Evolutionary conservation across 2,329 filamentous ascomycete species (phyloP), one percentile per base, ranked within the genome.

Genomic region (Plenodomus tracheiphilus): DNA sequence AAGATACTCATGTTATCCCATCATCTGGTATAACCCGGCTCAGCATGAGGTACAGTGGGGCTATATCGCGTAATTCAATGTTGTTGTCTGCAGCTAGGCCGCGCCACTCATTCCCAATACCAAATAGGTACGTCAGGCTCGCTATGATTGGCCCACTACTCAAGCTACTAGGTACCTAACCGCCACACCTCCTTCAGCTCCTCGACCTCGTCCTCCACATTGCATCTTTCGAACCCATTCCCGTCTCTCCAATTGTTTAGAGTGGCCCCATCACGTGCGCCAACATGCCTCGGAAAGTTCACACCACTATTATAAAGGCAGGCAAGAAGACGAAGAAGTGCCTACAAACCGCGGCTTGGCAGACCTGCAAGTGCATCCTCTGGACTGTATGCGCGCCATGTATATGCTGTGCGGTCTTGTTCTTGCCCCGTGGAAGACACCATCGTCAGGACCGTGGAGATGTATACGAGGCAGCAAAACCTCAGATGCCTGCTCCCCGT

Each of bases 371-470:
- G 44, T 48, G 52, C 25, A 25, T 51, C 28, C 38, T 61, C 17
- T 60, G 47, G 50, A 50, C 51, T 19, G 47, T 46, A 18, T 60
- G 54, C 44, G 44, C 54, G 9, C 58, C 60, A 20, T 58, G 54
- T 39, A n/a, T 63, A 15, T 54, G 57, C 41, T 56, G 56, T 37
- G 35, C 46, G 8, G 19, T 61, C 13, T 20, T 56, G 8, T 47
- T 46, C 13, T 9, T 60, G 30, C 44, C 46, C 15, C 36, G 11
- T 8, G 4, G 13, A 4, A 7, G 28, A 32, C 28, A 11, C 8
- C 28, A 11, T 32, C 28, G 28, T 10, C 28, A 11, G 13, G 28
- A 32, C 11, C 41, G 10, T 41, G 42, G 7, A 35, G 28, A 25
- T 7, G 18, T 46, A 44, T 18, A 37, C 8, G 39, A 39, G 11